Evolutionary conservation across 148 eudicot species (phyloP).

Genomic region (Camellia lanceoleosa): DNA sequence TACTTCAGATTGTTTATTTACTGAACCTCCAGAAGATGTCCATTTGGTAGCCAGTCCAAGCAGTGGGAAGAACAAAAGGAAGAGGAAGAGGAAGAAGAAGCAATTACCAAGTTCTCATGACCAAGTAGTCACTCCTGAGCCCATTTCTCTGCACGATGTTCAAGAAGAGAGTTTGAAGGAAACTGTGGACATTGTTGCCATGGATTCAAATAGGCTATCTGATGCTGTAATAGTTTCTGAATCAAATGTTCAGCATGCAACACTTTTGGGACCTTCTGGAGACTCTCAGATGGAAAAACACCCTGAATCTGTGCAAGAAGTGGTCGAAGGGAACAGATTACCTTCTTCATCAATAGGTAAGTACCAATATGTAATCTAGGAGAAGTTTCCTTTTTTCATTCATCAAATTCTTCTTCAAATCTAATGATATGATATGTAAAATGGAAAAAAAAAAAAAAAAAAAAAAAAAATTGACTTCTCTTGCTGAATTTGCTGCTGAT

Average conservation of each 20-base stretch:
- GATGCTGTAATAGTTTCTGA: conserved; percentile 13
- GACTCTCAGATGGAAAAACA: conserved; percentile 8
- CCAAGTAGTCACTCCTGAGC: conserved; percentile 10
- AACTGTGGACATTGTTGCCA: conserved; percentile 6
- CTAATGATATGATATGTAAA: background rate
- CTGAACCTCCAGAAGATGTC: conserved; percentile 14
- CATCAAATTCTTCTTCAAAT: background rate
- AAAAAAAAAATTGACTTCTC: background rate
- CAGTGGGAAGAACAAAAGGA: conserved; percentile 15
- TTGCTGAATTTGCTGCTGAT: background rate
- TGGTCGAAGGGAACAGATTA: conserved; percentile 9
- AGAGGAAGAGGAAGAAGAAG: conserved; percentile 19
- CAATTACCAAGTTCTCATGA: conserved; percentile 8
- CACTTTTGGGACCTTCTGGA: background rate
- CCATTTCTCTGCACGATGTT: conserved; percentile 11
- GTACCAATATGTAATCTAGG: background rate
- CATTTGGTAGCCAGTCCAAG: conserved; percentile 14
- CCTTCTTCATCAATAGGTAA: conserved; percentile 18
- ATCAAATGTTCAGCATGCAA: conserved; percentile 6
- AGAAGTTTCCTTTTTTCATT: background rate
- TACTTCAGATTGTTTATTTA: conserved; percentile 16
- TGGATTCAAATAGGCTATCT: conserved; percentile 11
- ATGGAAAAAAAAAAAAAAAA: too few relatives aligned
- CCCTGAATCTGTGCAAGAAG: conserved; percentile 9
- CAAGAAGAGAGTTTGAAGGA: conserved; percentile 14